These are phyloP conservation scores for Metrosideros polymorpha DNA, from an alignment of 441 rosid species.

Conservation along the genomic window DNA sequence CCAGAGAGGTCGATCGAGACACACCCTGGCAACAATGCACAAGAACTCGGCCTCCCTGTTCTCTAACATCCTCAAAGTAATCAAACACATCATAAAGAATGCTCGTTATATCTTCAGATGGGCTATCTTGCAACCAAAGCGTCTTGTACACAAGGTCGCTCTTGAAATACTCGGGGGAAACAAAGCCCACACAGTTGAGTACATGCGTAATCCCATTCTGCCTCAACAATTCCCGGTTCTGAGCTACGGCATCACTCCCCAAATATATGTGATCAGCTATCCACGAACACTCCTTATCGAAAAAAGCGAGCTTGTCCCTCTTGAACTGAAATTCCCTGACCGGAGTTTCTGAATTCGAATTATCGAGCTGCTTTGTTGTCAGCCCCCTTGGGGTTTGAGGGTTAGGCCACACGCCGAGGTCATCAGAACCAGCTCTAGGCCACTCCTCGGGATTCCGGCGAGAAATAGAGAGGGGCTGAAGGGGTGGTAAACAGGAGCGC, in stretches of 20 bases:
- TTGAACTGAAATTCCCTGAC: constrained; percentile 47
- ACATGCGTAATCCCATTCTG: constrained; percentile 73
- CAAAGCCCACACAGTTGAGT: constrained; percentile 71
- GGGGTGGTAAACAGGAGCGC: constrained; percentile 57
- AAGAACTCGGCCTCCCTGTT: constrained; percentile 56
- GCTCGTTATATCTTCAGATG: constrained; percentile 72
- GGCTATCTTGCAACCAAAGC: constrained; percentile 68
- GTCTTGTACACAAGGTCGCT: constrained; percentile 69
- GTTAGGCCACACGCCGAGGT: constrained; percentile 76
- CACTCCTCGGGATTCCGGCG: constrained; percentile 56
- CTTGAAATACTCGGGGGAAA: constrained; percentile 74
- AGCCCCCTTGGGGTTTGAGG: constrained; percentile 63
- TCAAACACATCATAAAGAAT: constrained; percentile 73
- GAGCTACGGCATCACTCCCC: constrained; percentile 73
- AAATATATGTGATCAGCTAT: constrained; percentile 59
- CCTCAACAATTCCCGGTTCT: constrained; percentile 44
- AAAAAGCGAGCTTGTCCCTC: constrained; percentile 72
- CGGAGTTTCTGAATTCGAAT: constrained; percentile 17
- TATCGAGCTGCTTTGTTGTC: constrained; percentile 8
- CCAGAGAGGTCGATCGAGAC: constrained; percentile 62
- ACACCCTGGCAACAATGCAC: constrained; percentile 82
- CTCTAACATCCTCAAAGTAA: constrained; percentile 77
- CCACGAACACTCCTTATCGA: constrained; percentile 64
- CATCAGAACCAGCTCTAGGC: constrained; percentile 74
- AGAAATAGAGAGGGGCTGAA: constrained; percentile 44